These are phyloP conservation scores for Oemleria cerasiformis DNA, from an alignment of 306 rosid species.

Conservation along the genomic window DNA sequence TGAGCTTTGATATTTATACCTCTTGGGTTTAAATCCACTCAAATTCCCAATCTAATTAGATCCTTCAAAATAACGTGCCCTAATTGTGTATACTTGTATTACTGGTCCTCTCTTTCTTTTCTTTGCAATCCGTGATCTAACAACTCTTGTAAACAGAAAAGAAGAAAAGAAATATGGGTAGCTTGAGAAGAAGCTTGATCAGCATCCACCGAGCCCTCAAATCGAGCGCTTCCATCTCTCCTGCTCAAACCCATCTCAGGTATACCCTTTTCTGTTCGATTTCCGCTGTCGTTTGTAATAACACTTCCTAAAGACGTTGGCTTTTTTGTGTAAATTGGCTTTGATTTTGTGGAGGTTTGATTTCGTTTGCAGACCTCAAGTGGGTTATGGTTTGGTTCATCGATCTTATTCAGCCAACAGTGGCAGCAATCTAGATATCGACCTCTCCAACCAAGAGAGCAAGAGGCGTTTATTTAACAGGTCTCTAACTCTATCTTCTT, in stretches of 20 bases:
- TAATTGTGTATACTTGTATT: neutral
- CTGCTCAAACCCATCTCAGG: conserved; percentile 21
- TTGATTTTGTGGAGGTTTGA: neutral
- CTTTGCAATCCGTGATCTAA: neutral
- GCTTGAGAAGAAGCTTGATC: conserved; percentile 36
- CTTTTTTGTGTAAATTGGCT: neutral
- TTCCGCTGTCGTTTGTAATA: neutral
- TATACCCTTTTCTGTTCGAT: conserved; percentile 19
- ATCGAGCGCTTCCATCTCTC: conserved; percentile 12
- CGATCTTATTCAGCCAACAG: conserved; percentile 17
- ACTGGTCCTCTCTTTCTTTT: neutral
- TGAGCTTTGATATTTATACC: no score
- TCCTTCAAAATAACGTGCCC: no score
- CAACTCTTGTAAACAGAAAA: neutral
- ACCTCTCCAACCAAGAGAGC: conserved; percentile 67
- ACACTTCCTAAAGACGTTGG: neutral
- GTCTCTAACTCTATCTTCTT: conserved; percentile 20
- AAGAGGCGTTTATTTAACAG: conserved; percentile 74
- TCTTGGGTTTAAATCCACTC: no score
- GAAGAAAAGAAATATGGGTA: conserved; percentile 36
- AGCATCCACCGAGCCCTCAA: conserved; percentile 34
- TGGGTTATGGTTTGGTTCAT: conserved; percentile 8
- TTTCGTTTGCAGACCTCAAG: conserved; percentile 26
- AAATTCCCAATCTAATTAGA: no score
- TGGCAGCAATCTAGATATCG: conserved; percentile 32